A percentile compares a stretch with the other conserved stretches of the same genome.
Conservation (phyloP, 2,329 filamentous ascomycete species). For the Penicillium sp. region DNA sequence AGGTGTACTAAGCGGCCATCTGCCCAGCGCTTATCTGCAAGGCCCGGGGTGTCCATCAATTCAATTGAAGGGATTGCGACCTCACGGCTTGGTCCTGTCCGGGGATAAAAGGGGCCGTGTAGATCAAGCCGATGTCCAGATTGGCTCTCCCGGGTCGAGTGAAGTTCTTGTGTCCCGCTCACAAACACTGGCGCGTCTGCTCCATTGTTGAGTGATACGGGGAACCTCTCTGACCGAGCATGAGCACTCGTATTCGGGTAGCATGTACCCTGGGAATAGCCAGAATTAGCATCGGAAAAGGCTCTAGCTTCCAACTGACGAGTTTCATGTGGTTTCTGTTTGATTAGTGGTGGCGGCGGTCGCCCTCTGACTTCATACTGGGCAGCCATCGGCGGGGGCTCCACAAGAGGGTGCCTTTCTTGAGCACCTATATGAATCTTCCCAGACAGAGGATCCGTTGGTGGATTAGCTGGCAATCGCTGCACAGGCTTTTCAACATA, state of each 20-base stretch:
- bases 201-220: constrained; percentile 23
- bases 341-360: constrained; percentile 30
- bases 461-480: constrained; percentile 11
- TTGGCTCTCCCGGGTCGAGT: constrained; percentile 23
- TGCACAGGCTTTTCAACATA: constrained; percentile 20
- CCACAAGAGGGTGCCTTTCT: constrained; percentile 19
- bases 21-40: constrained; percentile 29
- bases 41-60: constrained; percentile 40
- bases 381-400: constrained; percentile 14
- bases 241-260: constrained; percentile 28
- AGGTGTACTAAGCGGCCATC: constrained; percentile 35
- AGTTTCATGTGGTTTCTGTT: constrained; percentile 29
- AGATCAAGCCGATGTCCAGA: constrained; percentile 23
- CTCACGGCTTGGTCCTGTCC: constrained; percentile 29
- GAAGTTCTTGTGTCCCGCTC: constrained; percentile 33
- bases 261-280: constrained; percentile 28
- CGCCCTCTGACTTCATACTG: constrained; percentile 15
- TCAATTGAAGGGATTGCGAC: constrained; percentile 46
- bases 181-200: constrained; percentile 39
- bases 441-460: constrained; percentile 13
- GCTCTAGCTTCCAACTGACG: constrained; percentile 24
- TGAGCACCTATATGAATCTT: constrained; percentile 20
- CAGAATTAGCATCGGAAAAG: constrained; percentile 25
- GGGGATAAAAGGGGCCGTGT: constrained; percentile 21
- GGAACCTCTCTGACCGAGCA: constrained; percentile 24